These are phyloP conservation scores for Pleurotus ostreatus DNA, from an alignment of 768 basidiomycete species.

Conservation along the genomic window DNA sequence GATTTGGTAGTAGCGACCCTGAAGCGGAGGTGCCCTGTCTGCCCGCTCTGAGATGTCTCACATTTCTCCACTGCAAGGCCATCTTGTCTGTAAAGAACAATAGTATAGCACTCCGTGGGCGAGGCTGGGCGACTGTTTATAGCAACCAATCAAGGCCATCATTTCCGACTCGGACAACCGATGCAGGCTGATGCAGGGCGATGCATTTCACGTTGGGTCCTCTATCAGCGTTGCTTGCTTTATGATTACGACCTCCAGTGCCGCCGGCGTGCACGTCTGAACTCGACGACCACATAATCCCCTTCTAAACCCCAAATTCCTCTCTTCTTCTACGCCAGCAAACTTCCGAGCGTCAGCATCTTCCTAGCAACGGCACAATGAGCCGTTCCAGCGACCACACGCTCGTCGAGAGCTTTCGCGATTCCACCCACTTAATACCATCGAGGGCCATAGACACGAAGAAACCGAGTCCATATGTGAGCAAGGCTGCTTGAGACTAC, in stretches of 20 bases:
- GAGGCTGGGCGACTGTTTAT: not conserved
- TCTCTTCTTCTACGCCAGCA: not conserved
- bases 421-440: conserved; percentile 47
- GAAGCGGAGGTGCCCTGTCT: no score
- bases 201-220: not conserved
- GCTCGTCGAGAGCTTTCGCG: conserved; percentile 29
- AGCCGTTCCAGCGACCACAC: conserved; percentile 6
- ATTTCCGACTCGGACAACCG: not conserved
- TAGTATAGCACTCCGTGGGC: no score
- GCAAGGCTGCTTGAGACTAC: conserved; percentile 11
- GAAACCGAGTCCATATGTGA: conserved; percentile 40
- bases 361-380: not conserved
- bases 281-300: not conserved
- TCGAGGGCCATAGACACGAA: conserved; percentile 29
- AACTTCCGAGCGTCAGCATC: not conserved
- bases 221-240: not conserved
- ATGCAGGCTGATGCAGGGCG: not conserved
- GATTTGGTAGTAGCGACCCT: no score
- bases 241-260: not conserved
- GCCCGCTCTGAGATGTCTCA: no score
- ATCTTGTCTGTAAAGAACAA: no score
- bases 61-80: no score
- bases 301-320: not conserved
- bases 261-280: not conserved
- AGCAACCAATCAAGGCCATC: conserved; percentile 4